Conservation (phyloP, 2,329 filamentous ascomycete species). For the Alternaria gaisen region DNA sequence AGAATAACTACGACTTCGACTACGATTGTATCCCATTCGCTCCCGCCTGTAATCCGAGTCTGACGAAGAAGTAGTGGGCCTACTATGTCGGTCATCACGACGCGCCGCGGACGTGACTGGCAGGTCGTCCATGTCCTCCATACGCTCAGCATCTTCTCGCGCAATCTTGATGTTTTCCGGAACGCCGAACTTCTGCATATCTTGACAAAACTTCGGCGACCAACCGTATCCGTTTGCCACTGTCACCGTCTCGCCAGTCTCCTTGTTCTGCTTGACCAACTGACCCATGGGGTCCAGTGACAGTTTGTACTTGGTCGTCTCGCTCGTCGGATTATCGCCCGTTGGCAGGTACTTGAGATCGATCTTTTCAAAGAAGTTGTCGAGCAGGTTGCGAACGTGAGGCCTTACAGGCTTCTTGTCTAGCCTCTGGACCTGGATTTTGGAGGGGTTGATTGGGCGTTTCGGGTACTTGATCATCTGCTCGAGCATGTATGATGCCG, state of each 20-base stretch:
- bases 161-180: slow-evolving; percentile 34
- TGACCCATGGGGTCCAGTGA: slow-evolving; percentile 77
- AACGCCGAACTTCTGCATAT: slow-evolving; percentile 68
- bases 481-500: slow-evolving; percentile 81
- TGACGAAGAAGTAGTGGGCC: slow-evolving; percentile 20
- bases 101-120: slow-evolving; percentile 15
- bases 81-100: slow-evolving; percentile 18
- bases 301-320: slow-evolving; percentile 56
- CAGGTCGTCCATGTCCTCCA: slow-evolving; percentile 20
- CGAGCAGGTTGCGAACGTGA: slow-evolving; percentile 75
- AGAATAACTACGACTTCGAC: slow-evolving; percentile 25
- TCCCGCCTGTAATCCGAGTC: slow-evolving; percentile 23
- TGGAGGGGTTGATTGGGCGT: slow-evolving; percentile 74
- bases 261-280: slow-evolving; percentile 68
- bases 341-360: slow-evolving; percentile 59
- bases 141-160: slow-evolving; percentile 30
- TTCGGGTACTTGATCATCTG: slow-evolving; percentile 80
- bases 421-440: slow-evolving; percentile 71
- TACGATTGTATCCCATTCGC: slow-evolving; percentile 17
- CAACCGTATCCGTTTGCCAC: slow-evolving; percentile 88
- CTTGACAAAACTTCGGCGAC: slow-evolving; percentile 81
- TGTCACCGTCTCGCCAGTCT: slow-evolving; percentile 70
- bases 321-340: slow-evolving; percentile 48
- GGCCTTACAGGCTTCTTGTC: slow-evolving; percentile 70
- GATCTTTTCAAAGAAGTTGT: slow-evolving; percentile 71